phyloP scores from a whole-genome alignment of 2,329 filamentous ascomycete species.

The Cytospora piceicola region DNA sequence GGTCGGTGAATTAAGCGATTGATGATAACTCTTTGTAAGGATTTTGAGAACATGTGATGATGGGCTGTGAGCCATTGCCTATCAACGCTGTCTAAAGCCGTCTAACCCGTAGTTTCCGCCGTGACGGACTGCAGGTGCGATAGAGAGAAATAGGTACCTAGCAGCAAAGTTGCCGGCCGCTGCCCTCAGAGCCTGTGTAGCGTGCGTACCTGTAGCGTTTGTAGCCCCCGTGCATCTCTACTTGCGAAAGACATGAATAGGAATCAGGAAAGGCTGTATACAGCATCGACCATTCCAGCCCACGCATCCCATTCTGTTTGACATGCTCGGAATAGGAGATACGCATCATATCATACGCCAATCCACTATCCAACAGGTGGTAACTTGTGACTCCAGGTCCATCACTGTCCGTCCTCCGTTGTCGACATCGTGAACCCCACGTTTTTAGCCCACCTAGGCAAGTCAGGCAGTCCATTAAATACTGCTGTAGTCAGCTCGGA shows the following conservation, averaged over 20 bases:
- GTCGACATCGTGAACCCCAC: slow-evolving; percentile 1
- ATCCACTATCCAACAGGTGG: neutral
- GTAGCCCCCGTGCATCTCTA: no score
- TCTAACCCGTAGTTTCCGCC: no score
- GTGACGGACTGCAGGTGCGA: no score
- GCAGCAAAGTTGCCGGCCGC: neutral
- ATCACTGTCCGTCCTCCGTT: neutral
- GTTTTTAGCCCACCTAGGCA: neutral
- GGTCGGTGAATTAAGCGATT: no score
- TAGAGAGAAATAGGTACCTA: no score
- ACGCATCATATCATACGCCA: neutral
- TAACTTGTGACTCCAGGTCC: neutral
- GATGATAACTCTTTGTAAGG: no score
- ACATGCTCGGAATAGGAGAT: neutral
- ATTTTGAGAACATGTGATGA: no score
- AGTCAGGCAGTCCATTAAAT: neutral
- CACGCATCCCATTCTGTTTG: neutral
- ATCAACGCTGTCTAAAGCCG: no score
- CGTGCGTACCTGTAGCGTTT: neutral
- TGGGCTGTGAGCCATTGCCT: no score
- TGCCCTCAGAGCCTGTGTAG: neutral
- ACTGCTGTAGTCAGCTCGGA: slow-evolving; percentile 2
- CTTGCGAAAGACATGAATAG: no score
- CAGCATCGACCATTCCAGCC: neutral
- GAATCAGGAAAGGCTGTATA: no score